Evolutionary conservation across 352 stramenopile species (phyloP), one percentile per base, ranked within the genome.

Genomic region (Pythium biforme): DNA sequence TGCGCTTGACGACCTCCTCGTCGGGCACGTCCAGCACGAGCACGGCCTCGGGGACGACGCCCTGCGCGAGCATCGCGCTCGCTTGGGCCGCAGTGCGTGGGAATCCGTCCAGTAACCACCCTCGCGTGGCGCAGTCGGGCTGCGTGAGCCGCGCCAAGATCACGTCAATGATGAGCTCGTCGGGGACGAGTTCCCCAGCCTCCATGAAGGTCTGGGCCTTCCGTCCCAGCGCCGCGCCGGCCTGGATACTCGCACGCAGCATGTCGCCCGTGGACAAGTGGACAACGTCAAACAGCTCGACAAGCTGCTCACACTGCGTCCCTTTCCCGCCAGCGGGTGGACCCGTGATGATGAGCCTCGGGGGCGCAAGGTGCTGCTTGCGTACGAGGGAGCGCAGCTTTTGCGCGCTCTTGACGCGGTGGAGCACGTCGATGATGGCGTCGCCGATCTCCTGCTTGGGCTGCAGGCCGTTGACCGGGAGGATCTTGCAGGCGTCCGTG

Each of bases 61-160:
- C 86, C 34, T 86, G 70, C 9, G 74, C 70, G 11, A 88, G 60
- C 27, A 99, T 81, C 26, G 92, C 86, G 10, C 90, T 70, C 5
- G 94, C 95, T 66, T 99, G 93, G 1, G 70, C 83, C 20, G 84
- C 79, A 4, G 95, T 98, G 33, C 94, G 85, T 3, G 96, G 96
- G 64, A 97, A 98, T 6, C 96, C 96, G 64, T 99, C 96, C 1
- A 99, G 71, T 11, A 99, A 73, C 91, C 94, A 99, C 2, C 96
- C 96, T n/a, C 77, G 75, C 46, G 76, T 40, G 37, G 81, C 70
- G 68, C 94, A 98, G 69, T 98, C 95, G 5, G 72, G 41, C 63
- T 97, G 56, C 33, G 73, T 47, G 1, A 99, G 73, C 0, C 95
- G 76, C 33, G 86, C 77, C 19, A 89, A 58, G 15, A 93, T 78